Evolutionary conservation across 164 flowering plant genomes (phyloP).

Genomic region (Dillenia turbinata): DNA sequence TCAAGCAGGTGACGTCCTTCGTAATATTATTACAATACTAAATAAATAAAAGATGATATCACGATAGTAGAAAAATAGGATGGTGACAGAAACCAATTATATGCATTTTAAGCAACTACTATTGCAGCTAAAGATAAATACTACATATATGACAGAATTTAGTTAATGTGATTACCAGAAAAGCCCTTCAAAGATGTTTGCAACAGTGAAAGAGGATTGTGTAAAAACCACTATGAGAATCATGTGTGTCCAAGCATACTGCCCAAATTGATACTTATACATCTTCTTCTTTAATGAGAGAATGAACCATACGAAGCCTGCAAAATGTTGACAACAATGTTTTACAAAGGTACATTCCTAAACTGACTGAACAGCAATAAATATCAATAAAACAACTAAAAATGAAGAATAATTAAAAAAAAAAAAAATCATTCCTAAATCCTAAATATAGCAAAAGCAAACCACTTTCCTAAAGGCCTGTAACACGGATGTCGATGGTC

Average conservation of each 20-base stretch:
- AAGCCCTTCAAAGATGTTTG: conserved; percentile 94
- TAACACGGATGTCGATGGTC: not conserved
- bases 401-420: not conserved
- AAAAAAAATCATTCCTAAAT: not conserved
- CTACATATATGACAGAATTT: too few relatives aligned
- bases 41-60: too few relatives aligned
- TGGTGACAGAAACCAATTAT: too few relatives aligned
- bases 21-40: too few relatives aligned
- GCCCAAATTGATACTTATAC: conserved; percentile 99
- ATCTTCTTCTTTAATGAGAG: conserved; percentile 91
- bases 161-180: conserved; percentile 59
- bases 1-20: too few relatives aligned
- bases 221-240: conserved; percentile 92
- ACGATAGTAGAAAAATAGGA: too few relatives aligned
- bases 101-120: too few relatives aligned
- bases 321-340: conserved; percentile 6
- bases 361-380: not conserved
- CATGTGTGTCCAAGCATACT: conserved; percentile 99
- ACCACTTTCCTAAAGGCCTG: not conserved
- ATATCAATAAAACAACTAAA: not conserved
- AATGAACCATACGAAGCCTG: conserved; percentile 98
- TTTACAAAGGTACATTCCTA: not conserved
- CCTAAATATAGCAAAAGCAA: not conserved
- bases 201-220: conserved; percentile 89
- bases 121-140: too few relatives aligned